Percentiles rank a stretch among this genome's conserved stretches.
These are phyloP conservation scores for Rhodamnia argentea DNA, from an alignment of 345 rosid species.

Conservation along the genomic window DNA sequence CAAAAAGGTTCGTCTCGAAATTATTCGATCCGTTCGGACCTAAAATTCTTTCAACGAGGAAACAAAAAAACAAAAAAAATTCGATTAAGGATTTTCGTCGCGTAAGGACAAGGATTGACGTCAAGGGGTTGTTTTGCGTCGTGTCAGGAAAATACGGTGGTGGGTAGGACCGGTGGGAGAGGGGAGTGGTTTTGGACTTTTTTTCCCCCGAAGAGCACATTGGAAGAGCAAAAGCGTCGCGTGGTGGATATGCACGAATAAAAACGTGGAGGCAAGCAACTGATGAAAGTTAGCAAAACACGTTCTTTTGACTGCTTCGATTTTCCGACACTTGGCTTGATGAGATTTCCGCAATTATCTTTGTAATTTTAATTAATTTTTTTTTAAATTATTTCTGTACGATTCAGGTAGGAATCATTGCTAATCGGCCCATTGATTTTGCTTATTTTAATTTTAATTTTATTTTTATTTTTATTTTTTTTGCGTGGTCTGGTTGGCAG, in stretches of 20 bases:
- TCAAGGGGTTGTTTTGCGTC: neutral
- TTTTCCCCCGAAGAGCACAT: neutral
- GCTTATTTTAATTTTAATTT: neutral
- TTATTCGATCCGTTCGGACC: neutral
- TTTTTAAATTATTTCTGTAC: neutral
- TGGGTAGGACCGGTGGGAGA: neutral
- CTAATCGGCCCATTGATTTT: neutral
- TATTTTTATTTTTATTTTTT: too few species aligned
- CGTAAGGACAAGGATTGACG: neutral
- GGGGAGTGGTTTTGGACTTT: neutral
- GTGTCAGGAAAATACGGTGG: neutral
- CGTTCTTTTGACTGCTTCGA: neutral
- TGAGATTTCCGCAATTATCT: neutral
- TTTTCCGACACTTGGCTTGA: neutral
- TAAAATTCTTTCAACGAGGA: neutral
- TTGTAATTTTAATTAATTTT: neutral
- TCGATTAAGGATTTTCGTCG: neutral
- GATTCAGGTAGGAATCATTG: neutral
- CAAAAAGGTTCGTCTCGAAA: neutral
- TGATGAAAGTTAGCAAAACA: neutral
- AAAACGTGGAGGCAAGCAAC: neutral
- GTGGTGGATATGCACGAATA: neutral
- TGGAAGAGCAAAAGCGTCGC: neutral
- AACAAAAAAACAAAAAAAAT: too few species aligned
- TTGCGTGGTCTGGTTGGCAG: neutral